Conservation (phyloP, 1,284 basidiomycete species). For the Schizophyllum commune region DNA sequence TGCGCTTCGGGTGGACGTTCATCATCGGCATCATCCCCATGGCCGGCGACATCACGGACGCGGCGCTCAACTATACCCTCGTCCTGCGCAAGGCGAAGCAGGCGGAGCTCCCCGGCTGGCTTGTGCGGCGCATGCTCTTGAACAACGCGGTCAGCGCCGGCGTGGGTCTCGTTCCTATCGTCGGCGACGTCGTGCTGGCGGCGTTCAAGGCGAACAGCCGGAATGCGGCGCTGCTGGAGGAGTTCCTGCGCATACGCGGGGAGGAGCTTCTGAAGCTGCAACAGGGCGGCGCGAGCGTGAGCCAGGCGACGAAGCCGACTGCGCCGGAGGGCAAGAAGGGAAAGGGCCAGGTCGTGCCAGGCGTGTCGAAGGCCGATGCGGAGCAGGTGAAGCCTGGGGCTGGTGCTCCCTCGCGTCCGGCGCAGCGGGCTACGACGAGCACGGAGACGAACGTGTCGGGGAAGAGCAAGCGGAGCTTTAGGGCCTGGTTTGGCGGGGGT, state of each 20-base stretch:
- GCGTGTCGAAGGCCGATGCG: conserved; percentile 26
- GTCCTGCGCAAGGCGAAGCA: conserved; percentile 73
- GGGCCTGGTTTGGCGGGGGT: conserved; percentile 11
- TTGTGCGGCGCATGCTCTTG: conserved; percentile 66
- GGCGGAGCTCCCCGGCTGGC: conserved; percentile 67
- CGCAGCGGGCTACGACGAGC: conserved; percentile 11
- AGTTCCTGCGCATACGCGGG: conserved; percentile 62
- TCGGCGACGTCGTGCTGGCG: conserved; percentile 73
- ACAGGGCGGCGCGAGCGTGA: conserved; percentile 16
- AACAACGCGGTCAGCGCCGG: conserved; percentile 73
- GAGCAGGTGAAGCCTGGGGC: conserved; percentile 46
- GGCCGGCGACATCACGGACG: conserved; percentile 61
- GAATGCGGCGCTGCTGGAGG: conserved; percentile 73
- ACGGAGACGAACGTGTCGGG: conserved; percentile 23
- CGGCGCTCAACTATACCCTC: conserved; percentile 67
- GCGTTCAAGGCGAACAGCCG: conserved; percentile 85
- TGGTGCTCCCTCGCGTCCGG: conserved; percentile 16
- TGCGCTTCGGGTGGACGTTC: conserved; percentile 86
- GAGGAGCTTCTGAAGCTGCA: conserved; percentile 51
- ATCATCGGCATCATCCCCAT: conserved; percentile 74
- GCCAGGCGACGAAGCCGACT: conserved; percentile 10
- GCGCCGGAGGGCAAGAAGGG: conserved; percentile 13
- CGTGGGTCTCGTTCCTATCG: conserved; percentile 71
- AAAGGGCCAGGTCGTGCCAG: conserved; percentile 15
- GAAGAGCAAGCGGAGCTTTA: conserved; percentile 8